Base-by-base conservation (phyloP, 2,329 filamentous ascomycete species). In the Monosporascus sp. region DNA sequence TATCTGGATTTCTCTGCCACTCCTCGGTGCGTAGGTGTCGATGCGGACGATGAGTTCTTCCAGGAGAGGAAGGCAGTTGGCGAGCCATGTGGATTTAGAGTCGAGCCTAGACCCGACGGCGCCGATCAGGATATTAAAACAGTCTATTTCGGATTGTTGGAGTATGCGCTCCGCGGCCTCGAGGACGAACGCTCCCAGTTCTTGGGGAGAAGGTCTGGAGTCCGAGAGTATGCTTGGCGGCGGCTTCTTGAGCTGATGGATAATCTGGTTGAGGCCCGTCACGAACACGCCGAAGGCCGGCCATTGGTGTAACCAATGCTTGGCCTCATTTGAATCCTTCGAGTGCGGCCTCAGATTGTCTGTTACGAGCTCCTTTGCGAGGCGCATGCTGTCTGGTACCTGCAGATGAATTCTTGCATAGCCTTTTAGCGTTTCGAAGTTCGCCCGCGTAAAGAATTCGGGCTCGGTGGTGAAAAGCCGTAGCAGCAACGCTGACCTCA, bases 261-360 rank as follows among this genome's bases (percentile, higher is more conserved):
- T 27, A 27, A 27, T 27, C 27, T 27, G 27, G 27, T 27, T 9
- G 27, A 27, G 27, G 27, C 27, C 27, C 27, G 2, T 27, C 2
- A 1, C 3, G 27, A 27, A 27, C 27, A 27, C 27, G 8, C 8
- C 1, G 27, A 11, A 27, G 27, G 4, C 3, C 8, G 27, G 8
- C 27, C 27, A 27, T 27, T 27, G 8, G 27, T 3, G 2, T 63
- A 65, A 50, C 69, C 69, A 71, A 44, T 70, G 68, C 43, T 57
- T 58, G 1, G 65, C 67, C 0, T 58, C 60, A 6, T 65, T 64
- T 2, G 66, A 68, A 7, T 54, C 56, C 14, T 58, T n/a, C 1
- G 71, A 55, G 3, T 63, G 54, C 0, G 49, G 44, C 31, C 65
- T 54, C 8, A 9, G 27, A 8, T 27, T 27, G 27, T 50, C 54